Evolutionary conservation across 305 asterid species (phyloP), one percentile per base, ranked within the genome.

Genomic region (Withania somnifera): DNA sequence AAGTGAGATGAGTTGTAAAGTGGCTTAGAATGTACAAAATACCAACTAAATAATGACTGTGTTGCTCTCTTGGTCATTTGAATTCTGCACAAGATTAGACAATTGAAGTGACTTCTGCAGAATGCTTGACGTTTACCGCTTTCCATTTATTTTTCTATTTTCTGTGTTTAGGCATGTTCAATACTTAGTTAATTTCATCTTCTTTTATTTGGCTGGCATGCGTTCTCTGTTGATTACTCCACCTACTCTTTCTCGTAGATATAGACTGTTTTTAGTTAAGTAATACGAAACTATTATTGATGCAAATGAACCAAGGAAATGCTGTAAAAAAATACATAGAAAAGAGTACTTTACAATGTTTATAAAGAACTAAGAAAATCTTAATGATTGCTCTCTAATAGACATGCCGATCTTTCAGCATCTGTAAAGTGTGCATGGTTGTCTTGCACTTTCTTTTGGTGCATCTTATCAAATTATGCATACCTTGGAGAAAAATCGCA

Each of bases 1-100:
- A n/a, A 13, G 36, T 42, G 78, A 69, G 56, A 20, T 42, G 38
- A 26, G 57, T 28, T 67, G 63, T 38, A 20, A 34, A 71, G 52
- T 47, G 82, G 81, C 69, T 84, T 77, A 66, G 80, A 82, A 45
- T 56, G 58, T 67, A 15, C 83, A 30, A 78, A 77, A 81, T 64
- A 17, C 28, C 53, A 20, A 69, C 11, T 40, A 36, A 69, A 20
- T 40, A 47, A 36, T 36, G 52, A 52, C 20, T 36, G 30, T 67
- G 7, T 67, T 66, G 10, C 76, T 36, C 13, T 13, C 30, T 67
- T 36, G 52, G 2, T 36, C 30, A 67, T 36, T 19, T 67, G 52
- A 67, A 10, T n/a, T n/a, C 61, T 19, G 34, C 28, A 38, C 54
- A 40, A 42, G 78, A 40, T 69, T 54, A 69, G 14, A 40, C 10